Base-by-base conservation (phyloP, 805 yeast species). In the Scheffersomyces lignosus region DNA sequence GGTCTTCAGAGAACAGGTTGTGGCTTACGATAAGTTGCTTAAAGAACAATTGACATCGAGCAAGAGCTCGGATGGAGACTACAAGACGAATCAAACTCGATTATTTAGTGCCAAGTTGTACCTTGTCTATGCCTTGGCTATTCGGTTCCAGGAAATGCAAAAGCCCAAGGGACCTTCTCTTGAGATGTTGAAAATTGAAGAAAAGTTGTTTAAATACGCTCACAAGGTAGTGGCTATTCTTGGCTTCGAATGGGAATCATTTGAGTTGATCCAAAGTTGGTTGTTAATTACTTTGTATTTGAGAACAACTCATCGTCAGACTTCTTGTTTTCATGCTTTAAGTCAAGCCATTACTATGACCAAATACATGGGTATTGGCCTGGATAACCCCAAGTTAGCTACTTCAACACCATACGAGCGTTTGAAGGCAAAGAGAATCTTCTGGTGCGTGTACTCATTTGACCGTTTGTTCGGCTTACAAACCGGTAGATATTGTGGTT, bases 381-480 rank as follows among this genome's bases (percentile, higher is more conserved):
- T 54, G 34, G 40, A 47, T 4, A 35, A 40, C 15, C 48, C 49
- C 3, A 49, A 44, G 18, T 34, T 43, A n/a, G 27, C 52, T 15
- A 34, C 44, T 29, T 32, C 66, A 44, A 52, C 66, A 5, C 52
- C 60, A 3, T 68, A 68, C 49, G 81, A 77, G 43, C 51, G 47
- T 14, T 39, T 66, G 9, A 78, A 79, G 48, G 70, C 77, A 1
- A 62, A 62, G 45, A 60, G 83, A 33, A 67, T 79, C 1, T 80
- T 75, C 49, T 79, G 81, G 79, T 44, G 70, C 15, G 75, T 73
- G 4, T 80, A 71, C 46, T 66, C 76, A 1, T 60, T 75, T 59
- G 87, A 80, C 47, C 63, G 79, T 41, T 41, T 78, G 12, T 53
- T 77, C 41, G 77, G 76, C 4, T 56, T 78, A 28, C 83, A 77